Base-by-base conservation (phyloP, 208 protist species). In the Trypanosomatidae sp. region DNA sequence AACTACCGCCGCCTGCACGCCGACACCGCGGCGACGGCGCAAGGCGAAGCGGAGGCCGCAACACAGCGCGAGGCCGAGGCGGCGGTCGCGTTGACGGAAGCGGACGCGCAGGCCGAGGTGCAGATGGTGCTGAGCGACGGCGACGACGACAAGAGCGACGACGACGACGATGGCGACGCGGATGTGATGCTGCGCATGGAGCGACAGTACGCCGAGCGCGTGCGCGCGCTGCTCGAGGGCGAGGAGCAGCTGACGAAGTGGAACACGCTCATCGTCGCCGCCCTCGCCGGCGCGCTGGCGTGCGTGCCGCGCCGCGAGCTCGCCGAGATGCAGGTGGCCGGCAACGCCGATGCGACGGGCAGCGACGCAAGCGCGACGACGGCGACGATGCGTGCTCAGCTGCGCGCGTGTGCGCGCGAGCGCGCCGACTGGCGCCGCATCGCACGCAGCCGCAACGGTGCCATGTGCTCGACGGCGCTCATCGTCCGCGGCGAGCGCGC, bases 211-310 rank as follows among this genome's bases (percentile, higher is more conserved):
- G 59, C 68, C 46, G 28, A 66, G 37, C 53, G 57, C 3, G 68
- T 80, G 16, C 39, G 59, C 22, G 60, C 70, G 33, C 48, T 88
- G n/a, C 59, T 88, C 22, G 82, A 92, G 50, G 74, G 69, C 53
- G 61, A 80, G 37, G 71, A 73, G 44, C 77, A 88, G 38, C 54
- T 92, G 20, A 80, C 71, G 71, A 92, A 81, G 30, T 88, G 77
- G 77, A 92, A 92, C 45, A 66, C 56, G 11, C 59, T 84, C 35
- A 66, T 69, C 18, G 30, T 84, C 25, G 54, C 58, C 7, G 46
- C 73, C 2, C 80, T 92, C 30, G 47, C 75, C 2, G 59, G 59
- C 33, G 65, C 87, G 2, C 54, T 92, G 30, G 45, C 57, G 10
- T 81, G 67, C 52, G 69, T 70, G 0, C 57, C 65, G 0, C 33